Conservation (phyloP, 805 yeast genomes). For the Metschnikowia rubicola region DNA sequence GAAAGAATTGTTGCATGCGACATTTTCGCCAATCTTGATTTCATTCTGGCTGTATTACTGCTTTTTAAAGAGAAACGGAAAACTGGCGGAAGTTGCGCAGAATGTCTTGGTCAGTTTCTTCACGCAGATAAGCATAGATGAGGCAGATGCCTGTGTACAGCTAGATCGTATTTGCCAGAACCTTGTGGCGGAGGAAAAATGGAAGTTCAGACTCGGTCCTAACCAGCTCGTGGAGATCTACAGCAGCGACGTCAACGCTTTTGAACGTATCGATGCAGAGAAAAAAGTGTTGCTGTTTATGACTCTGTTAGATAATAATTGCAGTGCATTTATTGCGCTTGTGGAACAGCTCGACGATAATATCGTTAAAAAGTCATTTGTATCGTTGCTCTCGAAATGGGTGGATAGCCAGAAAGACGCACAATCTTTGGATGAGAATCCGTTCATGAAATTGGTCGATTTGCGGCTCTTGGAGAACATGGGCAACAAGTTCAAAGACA, state of each 20-base stretch:
- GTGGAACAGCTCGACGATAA: conserved; percentile 49
- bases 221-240: conserved; percentile 35
- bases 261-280: conserved; percentile 17
- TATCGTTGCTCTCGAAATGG: conserved; percentile 59
- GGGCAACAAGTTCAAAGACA: conserved; percentile 55
- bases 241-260: neutral
- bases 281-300: conserved; percentile 28
- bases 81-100: conserved; percentile 32
- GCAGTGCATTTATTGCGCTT: conserved; percentile 34
- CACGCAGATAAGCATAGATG: conserved; percentile 19
- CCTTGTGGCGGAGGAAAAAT: conserved; percentile 28
- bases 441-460: conserved; percentile 55
- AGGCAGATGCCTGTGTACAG: conserved; percentile 12
- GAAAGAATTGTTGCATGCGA: conserved; percentile 21
- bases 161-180: conserved; percentile 34
- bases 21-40: conserved; percentile 31
- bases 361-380: conserved; percentile 45
- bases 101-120: conserved; percentile 39
- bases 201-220: conserved; percentile 44
- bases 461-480: conserved; percentile 62
- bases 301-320: conserved; percentile 24
- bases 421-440: conserved; percentile 31
- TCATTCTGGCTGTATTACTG: conserved; percentile 45
- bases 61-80: conserved; percentile 29
- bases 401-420: conserved; percentile 25